Base-by-base conservation (phyloP, 1,139 yeast genomes). In the Pichia sp. region DNA sequence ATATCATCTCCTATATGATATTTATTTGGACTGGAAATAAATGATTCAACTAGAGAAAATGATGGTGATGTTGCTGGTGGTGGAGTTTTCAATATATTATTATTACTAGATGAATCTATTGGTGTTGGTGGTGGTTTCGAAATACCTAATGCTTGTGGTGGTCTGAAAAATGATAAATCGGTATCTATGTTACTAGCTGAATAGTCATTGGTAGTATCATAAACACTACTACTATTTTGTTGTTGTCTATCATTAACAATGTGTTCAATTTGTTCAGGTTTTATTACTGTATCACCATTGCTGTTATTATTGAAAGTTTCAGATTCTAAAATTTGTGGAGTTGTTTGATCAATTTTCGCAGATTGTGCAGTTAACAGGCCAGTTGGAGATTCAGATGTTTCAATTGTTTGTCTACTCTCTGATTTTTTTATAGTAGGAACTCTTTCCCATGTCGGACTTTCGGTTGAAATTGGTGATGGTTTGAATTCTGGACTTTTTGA, bases 1-100 rank as follows among this genome's bases (percentile, higher is more conserved):
- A 85, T 68, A 0, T 83, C 79, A 54, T 84, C 91, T 14, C 93
- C 91, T 3, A 59, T 53, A 46, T 60, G 63, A n/a, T 60, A 54
- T 22, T 53, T 60, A 41, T 55, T 56, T 27, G 64, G 62, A 50
- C 61, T 59, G 29, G 50, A 45, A 3, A 55, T 42, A 31, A 56
- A 56, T 42, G 58, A 56, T 33, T 49, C 56, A 52, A 54, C 42
- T 30, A 50, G 45, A 5, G 60, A 54, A n/a, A 47, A 31, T 27
- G 51, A 31, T 4, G 56, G 51, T 34, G 55, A 52, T 2, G 47
- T 18, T 13, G 42, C 34, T 5, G 56, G 25, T 18, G 25, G 42
- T 29, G 59, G 56, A 5, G 59, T 54, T 27, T 44, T 49, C 29
- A 41, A 30, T 34, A 44, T 6, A n/a, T 42, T 34, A 16, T 49